These are phyloP conservation scores for Alternaria metachromatica DNA, from an alignment of 2,329 filamentous ascomycete species.

Conservation along the genomic window DNA sequence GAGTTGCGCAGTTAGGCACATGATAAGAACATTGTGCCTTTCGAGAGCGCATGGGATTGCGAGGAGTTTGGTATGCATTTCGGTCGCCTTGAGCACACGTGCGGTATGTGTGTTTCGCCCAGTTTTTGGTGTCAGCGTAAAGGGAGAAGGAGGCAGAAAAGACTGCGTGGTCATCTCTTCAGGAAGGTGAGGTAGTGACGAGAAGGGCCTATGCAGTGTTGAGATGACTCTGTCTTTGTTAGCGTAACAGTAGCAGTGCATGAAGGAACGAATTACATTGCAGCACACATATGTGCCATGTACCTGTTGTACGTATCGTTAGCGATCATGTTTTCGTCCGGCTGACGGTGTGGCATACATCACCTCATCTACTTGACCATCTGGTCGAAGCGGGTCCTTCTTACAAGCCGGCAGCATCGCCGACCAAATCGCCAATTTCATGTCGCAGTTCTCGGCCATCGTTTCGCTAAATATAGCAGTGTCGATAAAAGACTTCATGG, in stretches of 20 bases:
- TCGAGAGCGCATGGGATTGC: constrained; percentile 74
- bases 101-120: constrained; percentile 68
- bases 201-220: constrained; percentile 51
- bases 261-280: constrained; percentile 43
- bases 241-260: background rate
- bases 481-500: constrained; percentile 57
- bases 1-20: constrained; percentile 38
- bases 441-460: constrained; percentile 73
- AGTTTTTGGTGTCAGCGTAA: constrained; percentile 55
- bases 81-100: constrained; percentile 79
- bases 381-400: constrained; percentile 69
- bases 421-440: constrained; percentile 73
- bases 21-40: constrained; percentile 63
- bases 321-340: background rate
- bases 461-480: constrained; percentile 31
- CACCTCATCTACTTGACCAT: constrained; percentile 80
- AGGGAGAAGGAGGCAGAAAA: constrained; percentile 63
- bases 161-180: constrained; percentile 55
- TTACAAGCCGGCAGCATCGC: constrained; percentile 78
- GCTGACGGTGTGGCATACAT: constrained; percentile 53
- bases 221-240: constrained; percentile 30
- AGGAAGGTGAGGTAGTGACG: constrained; percentile 40
- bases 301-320: constrained; percentile 54
- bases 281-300: constrained; percentile 79
- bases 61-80: constrained; percentile 75